A percentile compares a stretch with the other conserved stretches of the same genome.
Conservation (phyloP, 1,284 basidiomycete genomes). For the Boletus holoroseus region DNA sequence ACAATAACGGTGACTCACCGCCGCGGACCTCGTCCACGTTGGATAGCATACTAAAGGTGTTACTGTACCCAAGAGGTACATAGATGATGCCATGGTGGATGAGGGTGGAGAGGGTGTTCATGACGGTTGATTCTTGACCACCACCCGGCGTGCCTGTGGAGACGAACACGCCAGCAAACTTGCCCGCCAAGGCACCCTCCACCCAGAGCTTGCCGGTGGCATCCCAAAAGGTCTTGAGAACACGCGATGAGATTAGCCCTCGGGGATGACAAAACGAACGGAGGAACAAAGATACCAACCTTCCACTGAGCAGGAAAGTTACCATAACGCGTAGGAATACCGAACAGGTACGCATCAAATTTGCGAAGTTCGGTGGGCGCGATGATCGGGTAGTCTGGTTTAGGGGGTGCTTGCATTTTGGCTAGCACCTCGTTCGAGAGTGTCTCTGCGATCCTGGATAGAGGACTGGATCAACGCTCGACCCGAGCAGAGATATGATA, state of each 20-base stretch:
- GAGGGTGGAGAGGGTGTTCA: constrained; percentile 50
- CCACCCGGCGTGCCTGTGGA: constrained; percentile 41
- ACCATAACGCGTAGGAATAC: constrained; percentile 47
- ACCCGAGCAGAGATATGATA: background rate
- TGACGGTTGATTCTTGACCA: constrained; percentile 46
- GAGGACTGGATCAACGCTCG: background rate
- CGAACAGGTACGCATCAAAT: constrained; percentile 37
- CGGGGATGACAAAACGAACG: no score
- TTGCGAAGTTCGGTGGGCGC: constrained; percentile 40
- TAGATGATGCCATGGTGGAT: constrained; percentile 50
- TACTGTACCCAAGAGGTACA: constrained; percentile 50
- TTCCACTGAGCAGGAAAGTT: constrained; percentile 37
- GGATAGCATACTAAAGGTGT: constrained; percentile 34
- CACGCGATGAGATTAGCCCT: constrained; percentile 4
- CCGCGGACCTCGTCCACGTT: constrained; percentile 44
- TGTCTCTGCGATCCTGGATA: constrained; percentile 48
- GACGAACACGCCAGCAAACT: constrained; percentile 47
- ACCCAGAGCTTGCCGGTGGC: constrained; percentile 50
- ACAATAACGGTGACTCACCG: constrained; percentile 28
- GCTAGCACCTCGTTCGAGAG: constrained; percentile 48
- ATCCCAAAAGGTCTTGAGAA: constrained; percentile 43
- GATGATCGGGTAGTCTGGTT: constrained; percentile 45
- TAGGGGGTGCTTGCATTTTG: constrained; percentile 51
- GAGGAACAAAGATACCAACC: constrained; percentile 24
- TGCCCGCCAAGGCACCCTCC: constrained; percentile 46